phyloP scores from a whole-genome alignment of 768 basidiomycete genomes.

The Tylopilus sp. region DNA sequence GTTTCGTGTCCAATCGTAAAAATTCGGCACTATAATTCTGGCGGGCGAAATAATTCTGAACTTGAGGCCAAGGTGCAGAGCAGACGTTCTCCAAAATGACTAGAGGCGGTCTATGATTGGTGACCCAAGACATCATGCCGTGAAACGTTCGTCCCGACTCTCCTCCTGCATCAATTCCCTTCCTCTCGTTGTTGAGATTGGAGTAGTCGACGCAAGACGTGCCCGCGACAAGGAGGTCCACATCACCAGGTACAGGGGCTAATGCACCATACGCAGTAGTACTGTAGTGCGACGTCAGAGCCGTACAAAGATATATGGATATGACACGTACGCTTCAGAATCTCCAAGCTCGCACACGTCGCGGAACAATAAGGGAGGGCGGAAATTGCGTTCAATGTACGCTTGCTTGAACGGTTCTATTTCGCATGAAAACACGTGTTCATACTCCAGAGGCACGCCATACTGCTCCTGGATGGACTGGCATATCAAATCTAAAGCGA shows the following conservation, averaged over 20 bases:
- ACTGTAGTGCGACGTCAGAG: constrained; percentile 37
- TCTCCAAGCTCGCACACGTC: constrained; percentile 90
- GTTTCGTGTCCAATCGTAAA: constrained; percentile 76
- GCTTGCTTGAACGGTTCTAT: constrained; percentile 98
- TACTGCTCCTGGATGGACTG: constrained; percentile 70
- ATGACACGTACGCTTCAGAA: constrained; percentile 61
- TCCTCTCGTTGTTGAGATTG: constrained; percentile 90
- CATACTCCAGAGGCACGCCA: constrained; percentile 61
- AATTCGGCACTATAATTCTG: constrained; percentile 72
- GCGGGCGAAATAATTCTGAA: constrained; percentile 71
- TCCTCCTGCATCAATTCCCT: constrained; percentile 83
- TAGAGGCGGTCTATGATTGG: constrained; percentile 80
- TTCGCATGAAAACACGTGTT: constrained; percentile 96
- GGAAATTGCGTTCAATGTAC: constrained; percentile 95
- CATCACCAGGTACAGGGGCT: constrained; percentile 83
- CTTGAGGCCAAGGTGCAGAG: constrained; percentile 79
- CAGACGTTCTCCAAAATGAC: constrained; percentile 96
- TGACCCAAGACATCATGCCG: constrained; percentile 94
- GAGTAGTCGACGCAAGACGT: constrained; percentile 98
- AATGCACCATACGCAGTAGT: constrained; percentile 90
- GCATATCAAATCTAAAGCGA: constrained; percentile 83
- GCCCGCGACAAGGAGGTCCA: constrained; percentile 88
- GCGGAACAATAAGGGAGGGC: constrained; percentile 87
- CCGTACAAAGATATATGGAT: not conserved
- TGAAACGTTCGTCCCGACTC: constrained; percentile 93